Evolutionary conservation across 2,329 filamentous ascomycete genomes (phyloP), one percentile per base, ranked within the genome.

Genomic region (Colletotrichum sublineola): DNA sequence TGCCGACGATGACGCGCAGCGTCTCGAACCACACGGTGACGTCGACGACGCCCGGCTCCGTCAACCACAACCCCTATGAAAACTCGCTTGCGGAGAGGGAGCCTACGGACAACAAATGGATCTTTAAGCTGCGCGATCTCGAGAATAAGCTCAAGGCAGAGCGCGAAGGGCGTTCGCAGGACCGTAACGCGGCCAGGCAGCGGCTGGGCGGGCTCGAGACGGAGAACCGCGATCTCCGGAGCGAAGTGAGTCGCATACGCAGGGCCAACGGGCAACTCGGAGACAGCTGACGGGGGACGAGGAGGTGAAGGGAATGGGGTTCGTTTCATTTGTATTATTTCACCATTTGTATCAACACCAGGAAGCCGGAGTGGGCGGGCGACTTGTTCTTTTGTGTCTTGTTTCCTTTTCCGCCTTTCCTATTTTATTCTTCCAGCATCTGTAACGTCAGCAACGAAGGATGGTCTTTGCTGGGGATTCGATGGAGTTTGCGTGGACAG

Each of bases 131-230:
- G 44, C 91, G 94, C 69, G 95, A 98, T 79, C 85, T 98, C 76
- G 96, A 99, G 85, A 89, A 92, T 75, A 90, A 97, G 76, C 86
- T 99, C 24, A 97, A 97, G 81, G 91, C 93, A 57, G 96, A 99
- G 83, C 86, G 96, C 18, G 96, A 98, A 81, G 95, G 92, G 1
- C 86, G 96, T 56, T 85, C 97, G 65, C 85, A 97, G 70, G 96
- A 99, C 82, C 90, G 96, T 4, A 92, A 89, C 60, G 95, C 94
- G 33, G 96, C 96, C 38, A 86, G 94, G 67, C 93, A 95, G 83
- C 86, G 96, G 64, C 83, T 97, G 0, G 92, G 94, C 71, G 93
- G 95, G 73, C 88, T 92, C n/a, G 89, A 91, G 79, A 85, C 88
- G 66, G 92, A 95, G 83, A 94, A 94, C 78, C 88, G 92, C 75